phyloP scores from a whole-genome alignment of 768 basidiomycete species.

The Boletus sensibilis region DNA sequence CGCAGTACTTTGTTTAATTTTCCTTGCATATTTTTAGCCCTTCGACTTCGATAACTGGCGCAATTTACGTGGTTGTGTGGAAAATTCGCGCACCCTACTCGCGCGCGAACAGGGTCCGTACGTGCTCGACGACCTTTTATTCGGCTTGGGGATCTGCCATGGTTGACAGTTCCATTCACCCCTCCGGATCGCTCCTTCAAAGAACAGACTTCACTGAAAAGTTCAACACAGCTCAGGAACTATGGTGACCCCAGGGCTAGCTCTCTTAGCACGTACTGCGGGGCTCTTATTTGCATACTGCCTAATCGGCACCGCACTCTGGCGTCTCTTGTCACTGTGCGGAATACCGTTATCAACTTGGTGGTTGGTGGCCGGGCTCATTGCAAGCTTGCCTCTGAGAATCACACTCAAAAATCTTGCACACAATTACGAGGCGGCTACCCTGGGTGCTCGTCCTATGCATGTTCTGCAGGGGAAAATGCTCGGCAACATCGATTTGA shows the following conservation, averaged over 20 bases:
- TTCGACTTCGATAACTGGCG: too few relatives aligned
- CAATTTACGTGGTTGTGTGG: too few relatives aligned
- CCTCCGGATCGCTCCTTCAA: neutral
- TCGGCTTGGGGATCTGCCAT: neutral
- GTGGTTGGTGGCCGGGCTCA: slow-evolving; percentile 33
- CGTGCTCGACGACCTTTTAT: too few relatives aligned
- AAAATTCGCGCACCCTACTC: too few relatives aligned
- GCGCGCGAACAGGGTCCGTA: too few relatives aligned
- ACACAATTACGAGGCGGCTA: slow-evolving; percentile 38
- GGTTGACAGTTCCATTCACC: neutral
- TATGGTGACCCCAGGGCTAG: slow-evolving; percentile 19
- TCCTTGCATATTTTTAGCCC: too few relatives aligned
- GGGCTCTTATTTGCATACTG: neutral
- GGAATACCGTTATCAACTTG: slow-evolving; percentile 37
- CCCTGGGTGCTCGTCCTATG: slow-evolving; percentile 46
- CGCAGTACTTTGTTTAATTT: too few relatives aligned
- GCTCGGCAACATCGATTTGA: slow-evolving; percentile 47
- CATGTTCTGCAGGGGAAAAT: slow-evolving; percentile 38
- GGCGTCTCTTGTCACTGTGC: slow-evolving; percentile 11
- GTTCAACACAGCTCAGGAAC: neutral
- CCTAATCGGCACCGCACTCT: neutral
- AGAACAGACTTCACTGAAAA: neutral
- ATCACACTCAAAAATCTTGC: slow-evolving; percentile 29
- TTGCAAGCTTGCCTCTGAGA: slow-evolving; percentile 36
- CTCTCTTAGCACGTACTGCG: slow-evolving; percentile 6